Evolutionary conservation across 2,329 filamentous ascomycete species (phyloP).

Genomic region (Hypoxylon sp.): DNA sequence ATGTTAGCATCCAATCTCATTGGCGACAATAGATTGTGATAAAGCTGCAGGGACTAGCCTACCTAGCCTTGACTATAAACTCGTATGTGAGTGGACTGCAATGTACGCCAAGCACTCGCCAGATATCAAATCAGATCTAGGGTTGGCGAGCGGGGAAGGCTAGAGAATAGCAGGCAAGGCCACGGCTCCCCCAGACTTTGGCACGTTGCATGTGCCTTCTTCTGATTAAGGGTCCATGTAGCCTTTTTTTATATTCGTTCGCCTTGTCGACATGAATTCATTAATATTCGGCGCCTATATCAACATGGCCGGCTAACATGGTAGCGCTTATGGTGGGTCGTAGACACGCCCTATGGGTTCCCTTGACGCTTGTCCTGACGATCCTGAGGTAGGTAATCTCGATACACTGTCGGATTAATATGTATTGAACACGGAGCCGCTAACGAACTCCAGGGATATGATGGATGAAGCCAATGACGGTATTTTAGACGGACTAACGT

Average conservation of each 20-base stretch:
- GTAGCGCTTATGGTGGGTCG: slow-evolving; percentile 28
- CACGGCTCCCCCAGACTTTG: slow-evolving; percentile 36
- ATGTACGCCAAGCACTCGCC: slow-evolving; percentile 24
- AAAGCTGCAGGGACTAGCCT: slow-evolving; percentile 36
- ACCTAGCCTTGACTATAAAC: slow-evolving; percentile 11
- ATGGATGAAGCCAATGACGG: slow-evolving; percentile 31
- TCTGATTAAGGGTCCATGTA: slow-evolving; percentile 17
- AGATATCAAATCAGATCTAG: slow-evolving; percentile 38
- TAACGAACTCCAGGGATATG: slow-evolving; percentile 26
- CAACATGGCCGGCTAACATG: slow-evolving; percentile 7
- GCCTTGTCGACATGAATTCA: slow-evolving; percentile 32
- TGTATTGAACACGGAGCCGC: slow-evolving; percentile 9
- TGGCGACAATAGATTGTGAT: slow-evolving; percentile 29
- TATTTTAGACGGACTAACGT: slow-evolving; percentile 31
- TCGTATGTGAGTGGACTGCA: slow-evolving; percentile 15
- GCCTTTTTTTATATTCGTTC: slow-evolving; percentile 14
- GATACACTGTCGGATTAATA: slow-evolving; percentile 18
- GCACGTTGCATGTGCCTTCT: slow-evolving; percentile 29
- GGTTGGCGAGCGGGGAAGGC: slow-evolving; percentile 23
- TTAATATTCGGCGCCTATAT: slow-evolving; percentile 26
- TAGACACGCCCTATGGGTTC: slow-evolving; percentile 20
- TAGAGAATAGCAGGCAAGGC: slow-evolving; percentile 29
- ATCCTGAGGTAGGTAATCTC: slow-evolving; percentile 14
- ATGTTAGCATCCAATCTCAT: slow-evolving; percentile 12
- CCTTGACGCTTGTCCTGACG: slow-evolving; percentile 34